Evolutionary conservation across 192 early-diverging fungal genomes (phyloP).

Genomic region (Pecoramyces ruminantium): DNA sequence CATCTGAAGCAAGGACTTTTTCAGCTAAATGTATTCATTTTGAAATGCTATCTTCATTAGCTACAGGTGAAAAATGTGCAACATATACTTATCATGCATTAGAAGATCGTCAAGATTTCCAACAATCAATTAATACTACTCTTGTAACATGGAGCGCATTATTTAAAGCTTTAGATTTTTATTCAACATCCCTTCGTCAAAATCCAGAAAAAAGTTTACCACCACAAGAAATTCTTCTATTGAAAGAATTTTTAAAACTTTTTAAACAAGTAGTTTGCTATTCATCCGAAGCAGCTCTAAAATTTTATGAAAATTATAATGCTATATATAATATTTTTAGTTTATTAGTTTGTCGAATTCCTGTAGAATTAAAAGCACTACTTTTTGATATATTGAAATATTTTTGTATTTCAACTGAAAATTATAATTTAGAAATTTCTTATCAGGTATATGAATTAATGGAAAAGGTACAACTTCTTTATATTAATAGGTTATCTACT

Average conservation of each 20-base stretch:
- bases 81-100: conserved; percentile 34
- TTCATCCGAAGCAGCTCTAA: conserved; percentile 46
- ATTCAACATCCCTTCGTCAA: conserved; percentile 27
- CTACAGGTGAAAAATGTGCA: conserved; percentile 56
- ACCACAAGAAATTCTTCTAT: conserved; percentile 49
- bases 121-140: conserved; percentile 8
- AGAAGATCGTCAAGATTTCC: conserved; percentile 4
- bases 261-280: conserved; percentile 58
- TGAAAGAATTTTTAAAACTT: conserved; percentile 61
- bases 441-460: conserved; percentile 60
- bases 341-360: conserved; percentile 62
- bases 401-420: conserved; percentile 46
- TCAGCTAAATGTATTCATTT: conserved; percentile 37
- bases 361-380: conserved; percentile 62
- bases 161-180: conserved; percentile 56
- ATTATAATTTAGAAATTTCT: conserved; percentile 32
- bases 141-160: conserved; percentile 50
- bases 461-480: conserved; percentile 51
- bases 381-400: conserved; percentile 63
- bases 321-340: conserved; percentile 56
- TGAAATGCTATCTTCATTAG: conserved; percentile 64
- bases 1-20: conserved; percentile 17
- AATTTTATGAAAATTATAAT: conserved; percentile 48
- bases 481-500: conserved; percentile 11
- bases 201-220: conserved; percentile 33